Evolutionary conservation across 192 early-diverging fungal genomes (phyloP), one percentile per base, ranked within the genome.

Genomic region (Phycomyces blakesleeanus): DNA sequence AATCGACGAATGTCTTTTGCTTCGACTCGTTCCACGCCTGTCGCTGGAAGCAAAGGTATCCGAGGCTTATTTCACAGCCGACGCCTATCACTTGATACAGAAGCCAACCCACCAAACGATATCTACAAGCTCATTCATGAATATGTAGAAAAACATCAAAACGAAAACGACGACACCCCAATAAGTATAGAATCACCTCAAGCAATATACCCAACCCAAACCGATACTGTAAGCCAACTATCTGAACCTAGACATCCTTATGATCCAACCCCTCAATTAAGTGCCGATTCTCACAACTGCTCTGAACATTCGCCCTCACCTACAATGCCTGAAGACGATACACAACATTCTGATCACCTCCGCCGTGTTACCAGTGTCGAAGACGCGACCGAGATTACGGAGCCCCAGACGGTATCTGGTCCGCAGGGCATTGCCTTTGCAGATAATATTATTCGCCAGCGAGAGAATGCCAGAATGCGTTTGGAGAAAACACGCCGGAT

Each of bases 391-490:
- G 27, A 49, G 24, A 29, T 16, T 50, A 25, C 52, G 10, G 52
- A 25, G 21, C 24, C 52, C 16, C 20, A 49, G 9, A 22, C 59
- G 16, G 27, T 51, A 18, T 15, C 47, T 38, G 64, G 24, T 18
- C 11, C 44, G 24, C 42, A 49, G 5, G 67, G 60, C 18, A 73
- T 73, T 60, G 61, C 61, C 9, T 73, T 73, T 59, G 71, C 71
- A 5, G 71, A 73, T 10, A 58, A 73, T 51, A 63, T 73, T 25
- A 60, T 49, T 38, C 37, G 22, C 7, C 71, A 73, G 42, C 40
- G 71, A 12, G 60, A 67, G 24, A 20, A 51, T 14, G 71, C 71
- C 3, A 44, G 71, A 29, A 60, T 44, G 34, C 47, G 69, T 37
- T 47, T 69, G 16, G 67, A 69, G 25, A 63, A 69, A 59, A 69